Conservation (phyloP, 192 early-diverging fungal genomes). For the Coemansia aciculifera region DNA sequence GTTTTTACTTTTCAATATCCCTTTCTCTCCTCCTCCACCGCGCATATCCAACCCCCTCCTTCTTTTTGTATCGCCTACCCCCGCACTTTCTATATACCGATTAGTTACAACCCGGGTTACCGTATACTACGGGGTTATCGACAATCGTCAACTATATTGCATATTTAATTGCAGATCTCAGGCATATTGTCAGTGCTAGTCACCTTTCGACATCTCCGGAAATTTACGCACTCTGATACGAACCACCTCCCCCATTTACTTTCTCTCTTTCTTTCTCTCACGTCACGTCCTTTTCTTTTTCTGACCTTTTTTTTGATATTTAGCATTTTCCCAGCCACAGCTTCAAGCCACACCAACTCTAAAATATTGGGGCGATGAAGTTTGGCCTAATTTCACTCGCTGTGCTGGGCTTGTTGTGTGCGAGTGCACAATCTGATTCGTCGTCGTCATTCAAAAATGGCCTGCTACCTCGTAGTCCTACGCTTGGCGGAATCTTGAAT, state of each 20-base stretch:
- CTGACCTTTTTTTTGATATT: neutral
- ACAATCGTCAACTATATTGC: neutral
- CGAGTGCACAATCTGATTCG: neutral
- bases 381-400: constrained; percentile 19
- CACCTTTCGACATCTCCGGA: neutral
- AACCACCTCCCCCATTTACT: neutral
- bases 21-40: neutral
- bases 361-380: constrained; percentile 13
- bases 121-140: neutral
- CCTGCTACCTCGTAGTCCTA: neutral
- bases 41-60: neutral
- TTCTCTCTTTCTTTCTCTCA: neutral
- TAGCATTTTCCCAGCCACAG: neutral
- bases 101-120: neutral
- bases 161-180: neutral
- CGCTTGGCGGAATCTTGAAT: constrained; percentile 16
- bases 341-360: neutral
- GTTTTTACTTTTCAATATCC: neutral
- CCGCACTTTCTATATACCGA: neutral
- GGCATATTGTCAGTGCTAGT: neutral
- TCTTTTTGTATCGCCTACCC: neutral
- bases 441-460: neutral
- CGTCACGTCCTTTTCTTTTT: neutral
- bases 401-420: constrained; percentile 10
- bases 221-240: neutral